phyloP scores from a whole-genome alignment of 176 grass and related monocot species.

The Cocos nucifera region DNA sequence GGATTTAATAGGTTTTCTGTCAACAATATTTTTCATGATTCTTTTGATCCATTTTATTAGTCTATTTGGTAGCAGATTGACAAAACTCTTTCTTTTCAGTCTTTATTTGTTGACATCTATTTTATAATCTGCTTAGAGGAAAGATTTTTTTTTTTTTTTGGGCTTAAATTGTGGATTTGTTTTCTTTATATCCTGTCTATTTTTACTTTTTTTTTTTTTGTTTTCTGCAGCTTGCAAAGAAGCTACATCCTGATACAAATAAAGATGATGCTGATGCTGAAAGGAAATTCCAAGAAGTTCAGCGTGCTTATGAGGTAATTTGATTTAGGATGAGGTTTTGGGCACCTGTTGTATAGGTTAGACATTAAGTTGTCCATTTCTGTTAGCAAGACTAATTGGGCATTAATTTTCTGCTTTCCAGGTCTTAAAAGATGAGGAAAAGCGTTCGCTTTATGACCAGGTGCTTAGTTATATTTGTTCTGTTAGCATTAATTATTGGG shows the following conservation, averaged over 20 bases:
- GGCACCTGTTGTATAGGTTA: neutral
- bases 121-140: no score
- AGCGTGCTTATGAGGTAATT: slow-evolving; percentile 83
- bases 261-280: slow-evolving; percentile 83
- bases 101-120: no score
- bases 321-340: slow-evolving; percentile 1
- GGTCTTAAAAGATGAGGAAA: slow-evolving; percentile 92
- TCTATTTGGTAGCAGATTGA: no score
- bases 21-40: no score
- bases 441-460: slow-evolving; percentile 88
- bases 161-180: neutral
- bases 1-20: no score
- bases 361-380: neutral
- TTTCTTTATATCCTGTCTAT: slow-evolving; percentile 3
- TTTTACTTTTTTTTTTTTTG: neutral
- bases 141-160: neutral
- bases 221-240: slow-evolving; percentile 72
- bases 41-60: no score
- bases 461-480: slow-evolving; percentile 15
- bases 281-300: slow-evolving; percentile 97
- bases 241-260: slow-evolving; percentile 98
- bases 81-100: no score
- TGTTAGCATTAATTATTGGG: neutral
- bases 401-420: slow-evolving; percentile 20
- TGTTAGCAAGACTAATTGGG: slow-evolving; percentile 1